Percentiles rank a stretch among this genome's conserved stretches.
phyloP scores from a whole-genome alignment of 106 monocot species.

The Dioscorea dumetorum region DNA sequence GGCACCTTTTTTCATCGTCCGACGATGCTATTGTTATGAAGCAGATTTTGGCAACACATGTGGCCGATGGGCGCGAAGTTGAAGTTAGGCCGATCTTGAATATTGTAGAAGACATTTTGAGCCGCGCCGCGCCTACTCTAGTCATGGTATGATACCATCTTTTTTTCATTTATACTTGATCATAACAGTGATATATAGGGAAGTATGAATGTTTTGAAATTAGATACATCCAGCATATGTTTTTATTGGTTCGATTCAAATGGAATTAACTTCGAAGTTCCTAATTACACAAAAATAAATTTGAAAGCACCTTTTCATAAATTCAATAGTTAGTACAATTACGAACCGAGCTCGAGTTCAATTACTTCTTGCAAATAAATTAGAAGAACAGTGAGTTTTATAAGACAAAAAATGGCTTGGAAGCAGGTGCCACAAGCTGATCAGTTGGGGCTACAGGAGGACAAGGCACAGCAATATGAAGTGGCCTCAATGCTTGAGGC shows the following conservation, averaged over 20 bases:
- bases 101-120: constrained; percentile 57
- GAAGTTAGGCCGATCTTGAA: constrained; percentile 43
- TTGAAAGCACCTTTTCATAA: neutral
- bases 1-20: constrained; percentile 58
- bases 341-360: neutral
- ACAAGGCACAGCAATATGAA: constrained; percentile 19
- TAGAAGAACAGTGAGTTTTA: neutral
- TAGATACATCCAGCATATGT: too few relatives aligned
- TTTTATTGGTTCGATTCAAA: neutral
- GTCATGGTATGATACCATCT: constrained; percentile 17
- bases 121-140: constrained; percentile 41
- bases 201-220: too few relatives aligned
- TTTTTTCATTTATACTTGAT: too few relatives aligned
- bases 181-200: too few relatives aligned
- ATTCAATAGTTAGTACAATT: neutral
- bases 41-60: constrained; percentile 60
- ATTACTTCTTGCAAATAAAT: neutral
- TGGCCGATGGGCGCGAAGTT: constrained; percentile 58
- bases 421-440: constrained; percentile 23
- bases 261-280: neutral
- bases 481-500: constrained; percentile 34
- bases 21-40: constrained; percentile 58
- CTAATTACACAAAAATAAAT: neutral
- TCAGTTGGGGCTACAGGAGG: constrained; percentile 22
- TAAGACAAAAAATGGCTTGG: neutral